These are phyloP conservation scores for Musa balbisiana DNA, from an alignment of 202 grass and related monocot species.

Conservation along the genomic window DNA sequence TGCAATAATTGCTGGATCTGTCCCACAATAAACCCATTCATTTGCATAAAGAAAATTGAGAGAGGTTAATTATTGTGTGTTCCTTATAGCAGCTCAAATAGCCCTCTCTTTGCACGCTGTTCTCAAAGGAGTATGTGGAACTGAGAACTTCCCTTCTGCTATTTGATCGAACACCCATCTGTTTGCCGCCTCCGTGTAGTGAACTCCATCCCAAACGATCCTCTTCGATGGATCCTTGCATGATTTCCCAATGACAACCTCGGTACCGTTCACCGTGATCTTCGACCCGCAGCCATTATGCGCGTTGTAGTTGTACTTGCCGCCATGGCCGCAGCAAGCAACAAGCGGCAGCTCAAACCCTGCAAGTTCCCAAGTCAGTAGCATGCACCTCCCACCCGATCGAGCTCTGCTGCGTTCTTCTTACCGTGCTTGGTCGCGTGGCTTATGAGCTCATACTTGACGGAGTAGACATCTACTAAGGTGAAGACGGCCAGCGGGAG, in stretches of 20 bases:
- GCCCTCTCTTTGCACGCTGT: constrained; percentile 13
- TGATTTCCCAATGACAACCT: constrained; percentile 25
- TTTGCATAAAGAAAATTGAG: no score
- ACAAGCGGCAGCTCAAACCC: constrained; percentile 38
- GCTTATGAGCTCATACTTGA: constrained; percentile 30
- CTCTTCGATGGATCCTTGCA: constrained; percentile 31
- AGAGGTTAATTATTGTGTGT: no score
- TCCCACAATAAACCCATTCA: not conserved
- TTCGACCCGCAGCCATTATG: constrained; percentile 15
- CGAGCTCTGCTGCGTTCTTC: not conserved
- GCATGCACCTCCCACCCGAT: not conserved
- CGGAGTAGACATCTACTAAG: constrained; percentile 32
- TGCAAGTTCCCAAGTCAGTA: not conserved
- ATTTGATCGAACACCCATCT: constrained; percentile 34
- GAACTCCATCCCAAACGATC: constrained; percentile 35
- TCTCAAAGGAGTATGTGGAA: constrained; percentile 19
- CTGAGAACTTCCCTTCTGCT: constrained; percentile 20
- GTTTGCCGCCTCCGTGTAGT: constrained; percentile 40
- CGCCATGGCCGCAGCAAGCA: constrained; percentile 33
- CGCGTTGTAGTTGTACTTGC: constrained; percentile 33
- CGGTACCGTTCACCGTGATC: constrained; percentile 18
- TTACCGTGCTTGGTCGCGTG: constrained; percentile 27
- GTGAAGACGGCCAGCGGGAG: constrained; percentile 20
- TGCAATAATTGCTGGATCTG: not conserved
- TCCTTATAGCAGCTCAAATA: not conserved